Base-by-base conservation (phyloP, 2,329 filamentous ascomycete species). In the Passalora sequoiae region DNA sequence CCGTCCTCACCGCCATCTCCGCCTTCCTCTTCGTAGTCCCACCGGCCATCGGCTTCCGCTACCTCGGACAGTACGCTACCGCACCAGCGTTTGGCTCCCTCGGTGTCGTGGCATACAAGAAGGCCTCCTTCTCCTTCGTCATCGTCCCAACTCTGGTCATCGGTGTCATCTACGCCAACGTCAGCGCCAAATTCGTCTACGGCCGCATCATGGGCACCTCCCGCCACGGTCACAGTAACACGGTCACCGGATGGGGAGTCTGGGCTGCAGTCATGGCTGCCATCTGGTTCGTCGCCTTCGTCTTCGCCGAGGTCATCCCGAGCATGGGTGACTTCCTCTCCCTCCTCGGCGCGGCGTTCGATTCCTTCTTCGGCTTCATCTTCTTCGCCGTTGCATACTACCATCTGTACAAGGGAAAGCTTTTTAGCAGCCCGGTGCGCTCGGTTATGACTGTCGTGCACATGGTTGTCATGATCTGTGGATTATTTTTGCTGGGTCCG, bases 291-390 rank as follows among this genome's bases (percentile, higher is more conserved):
- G 45, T 72, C 3, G 69, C 60, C 3, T 73, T 73, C 48, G 58
- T 74, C 39, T 73, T 74, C 53, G 61, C 71, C 8, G 71, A 73
- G 44, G 66, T 73, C 35, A 64, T 74, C 15, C 71, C 70, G 6
- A 68, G 63, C 45, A 73, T 74, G 71, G 70, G 71, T 6, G 71
- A 74, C 53, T 73, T 74, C 56, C 55, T 73, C 4, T 73, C 70
- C 1, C 58, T 73, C 3, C 65, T 74, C 7, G 66, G 70, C 6
- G 69, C 70, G 0, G 69, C 69, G 0, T 74, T 73, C 44, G 71
- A 73, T 51, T 70, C 66, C 1, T 73, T 73, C 57, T 73, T 74
- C 44, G 71, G 71, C 1, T 74, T 73, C 56, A 73, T 74, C 47
- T 74, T 69, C 59, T 74, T 73, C 39, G 71, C 71, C 4, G 59